phyloP scores from a whole-genome alignment of 306 rosid species.

The Hylodesmum podocarpum region DNA sequence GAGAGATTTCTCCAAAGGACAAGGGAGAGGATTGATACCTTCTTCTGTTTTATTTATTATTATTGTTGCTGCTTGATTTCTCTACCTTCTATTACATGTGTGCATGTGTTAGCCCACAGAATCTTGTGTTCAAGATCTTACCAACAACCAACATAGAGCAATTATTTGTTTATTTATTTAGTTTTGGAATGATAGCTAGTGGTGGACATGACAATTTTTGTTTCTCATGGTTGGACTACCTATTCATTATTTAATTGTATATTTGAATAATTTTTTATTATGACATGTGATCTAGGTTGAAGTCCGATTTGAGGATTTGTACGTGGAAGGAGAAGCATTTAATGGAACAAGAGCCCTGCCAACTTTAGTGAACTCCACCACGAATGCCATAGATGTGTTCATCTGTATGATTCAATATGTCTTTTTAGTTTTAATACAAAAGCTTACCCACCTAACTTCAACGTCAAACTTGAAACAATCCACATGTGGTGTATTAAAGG shows the following conservation, averaged over 20 bases:
- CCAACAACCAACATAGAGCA: not conserved
- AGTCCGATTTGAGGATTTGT: constrained; percentile 67
- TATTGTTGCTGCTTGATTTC: not conserved
- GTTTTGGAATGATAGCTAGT: not conserved
- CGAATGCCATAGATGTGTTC: constrained; percentile 65
- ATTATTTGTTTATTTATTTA: not conserved
- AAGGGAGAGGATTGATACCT: constrained; percentile 67
- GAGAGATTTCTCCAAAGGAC: constrained; percentile 62
- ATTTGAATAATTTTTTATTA: not conserved
- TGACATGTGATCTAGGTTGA: constrained; percentile 48
- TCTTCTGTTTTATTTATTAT: not conserved
- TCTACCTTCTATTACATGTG: not conserved
- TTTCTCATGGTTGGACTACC: not conserved
- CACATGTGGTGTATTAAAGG: not conserved
- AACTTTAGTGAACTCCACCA: constrained; percentile 58
- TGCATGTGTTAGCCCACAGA: too few relatives aligned
- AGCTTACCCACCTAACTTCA: too few relatives aligned
- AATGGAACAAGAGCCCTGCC: constrained; percentile 87
- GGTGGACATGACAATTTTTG: not conserved
- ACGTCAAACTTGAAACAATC: not conserved
- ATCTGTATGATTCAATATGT: not conserved
- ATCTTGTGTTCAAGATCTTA: not conserved
- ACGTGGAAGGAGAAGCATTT: constrained; percentile 73
- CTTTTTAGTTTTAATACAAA: too few relatives aligned
- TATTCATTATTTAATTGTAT: too few relatives aligned